Evolutionary conservation across 2,329 filamentous ascomycete genomes (phyloP), one percentile per base, ranked within the genome.

Genomic region (Calonectria hawksworthii): DNA sequence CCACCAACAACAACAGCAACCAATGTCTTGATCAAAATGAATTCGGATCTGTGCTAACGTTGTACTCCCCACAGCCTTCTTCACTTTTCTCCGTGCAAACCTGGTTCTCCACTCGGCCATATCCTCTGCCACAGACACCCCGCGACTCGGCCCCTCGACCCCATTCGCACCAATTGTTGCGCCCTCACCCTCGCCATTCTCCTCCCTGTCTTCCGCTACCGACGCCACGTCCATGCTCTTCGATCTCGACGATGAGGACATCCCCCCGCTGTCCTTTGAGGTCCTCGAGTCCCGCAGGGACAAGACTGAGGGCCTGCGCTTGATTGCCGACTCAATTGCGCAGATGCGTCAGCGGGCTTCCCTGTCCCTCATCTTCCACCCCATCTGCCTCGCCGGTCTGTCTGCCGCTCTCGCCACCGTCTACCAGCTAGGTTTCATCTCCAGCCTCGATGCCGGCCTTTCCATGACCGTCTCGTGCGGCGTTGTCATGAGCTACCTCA

Each of bases 21-120:
- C 52, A 36, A 54, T 41, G 26, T 41, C 47, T 64, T 14, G 36
- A 65, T 13, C 32, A 64, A 61, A 67, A 59, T 66, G 63, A 4
- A 50, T 14, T 18, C 13, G 6, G 14, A 63, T 63, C 7, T 68
- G 65, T 67, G 61, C 78, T 80, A 79, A 80, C 65, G 74, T 67
- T 30, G 9, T 68, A 30, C 66, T 59, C 61, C 61, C 32, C 34
- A 74, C 84, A 97, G 95, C 94, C 32, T 97, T 97, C 87, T 94
- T 97, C 85, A 94, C 92, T 71, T 96, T 95, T 79, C 89, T 97
- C 21, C 92, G 94, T 79, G 94, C 94, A 77, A 97, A 97, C 82
- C 90, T 97, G 70, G 93, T 93, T 80, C 92, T 96, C 73, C 89
- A 88, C 67, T 92, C 88, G 75, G 86, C 92, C 72, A 85, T 93